These are phyloP conservation scores for Actinidia polygama DNA, from an alignment of 179 eudicot species.

Conservation along the genomic window DNA sequence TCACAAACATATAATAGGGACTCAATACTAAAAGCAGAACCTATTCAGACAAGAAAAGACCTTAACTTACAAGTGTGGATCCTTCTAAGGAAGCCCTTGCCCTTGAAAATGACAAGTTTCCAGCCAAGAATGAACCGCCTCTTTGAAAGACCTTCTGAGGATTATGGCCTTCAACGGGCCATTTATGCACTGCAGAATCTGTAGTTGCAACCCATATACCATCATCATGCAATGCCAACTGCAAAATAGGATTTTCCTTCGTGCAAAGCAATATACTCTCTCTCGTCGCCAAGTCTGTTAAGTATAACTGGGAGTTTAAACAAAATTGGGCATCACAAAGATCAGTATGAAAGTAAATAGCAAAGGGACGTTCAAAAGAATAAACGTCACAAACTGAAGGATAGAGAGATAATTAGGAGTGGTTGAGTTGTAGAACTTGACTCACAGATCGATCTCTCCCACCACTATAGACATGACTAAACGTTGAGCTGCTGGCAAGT, in stretches of 20 bases:
- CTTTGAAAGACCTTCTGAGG: constrained; percentile 86
- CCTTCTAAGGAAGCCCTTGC: constrained; percentile 98
- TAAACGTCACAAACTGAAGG: background rate
- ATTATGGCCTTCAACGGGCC: constrained; percentile 86
- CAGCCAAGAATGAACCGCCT: constrained; percentile 97
- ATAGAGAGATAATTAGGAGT: background rate
- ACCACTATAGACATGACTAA: constrained; percentile 98
- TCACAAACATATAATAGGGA: background rate
- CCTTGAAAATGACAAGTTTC: constrained; percentile 96
- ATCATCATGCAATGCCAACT: constrained; percentile 84
- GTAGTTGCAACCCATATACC: constrained; percentile 94
- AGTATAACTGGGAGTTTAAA: constrained; percentile 62
- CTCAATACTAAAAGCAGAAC: background rate
- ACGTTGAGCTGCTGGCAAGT: constrained; percentile 87
- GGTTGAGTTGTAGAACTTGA: constrained; percentile 6
- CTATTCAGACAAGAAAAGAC: background rate
- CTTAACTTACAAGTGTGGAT: constrained; percentile 76
- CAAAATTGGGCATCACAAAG: constrained; percentile 19
- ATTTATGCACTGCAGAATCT: constrained; percentile 88
- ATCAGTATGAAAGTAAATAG: background rate
- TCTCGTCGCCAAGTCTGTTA: constrained; percentile 91
- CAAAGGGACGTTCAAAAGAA: background rate
- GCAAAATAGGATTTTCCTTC: constrained; percentile 82
- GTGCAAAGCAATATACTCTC: constrained; percentile 92
- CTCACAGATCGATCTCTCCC: constrained; percentile 98